phyloP scores from a whole-genome alignment of 225 moss, liverwort and hornwort genomes.

The Polytrichum commune region DNA sequence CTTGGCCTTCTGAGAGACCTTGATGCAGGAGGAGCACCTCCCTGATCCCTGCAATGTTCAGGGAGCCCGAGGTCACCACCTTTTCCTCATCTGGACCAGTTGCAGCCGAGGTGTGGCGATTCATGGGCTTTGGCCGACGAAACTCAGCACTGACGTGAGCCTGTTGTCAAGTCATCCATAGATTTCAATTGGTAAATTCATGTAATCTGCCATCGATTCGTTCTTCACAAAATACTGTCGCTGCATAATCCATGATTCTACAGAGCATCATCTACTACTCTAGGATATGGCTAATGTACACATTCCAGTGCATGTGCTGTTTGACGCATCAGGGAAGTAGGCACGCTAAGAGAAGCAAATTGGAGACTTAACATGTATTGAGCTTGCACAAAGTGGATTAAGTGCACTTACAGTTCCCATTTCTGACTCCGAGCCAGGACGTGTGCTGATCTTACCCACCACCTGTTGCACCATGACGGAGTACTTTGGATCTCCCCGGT shows the following conservation, averaged over 20 bases:
- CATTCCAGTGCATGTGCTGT: no score
- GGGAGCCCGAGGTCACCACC: conserved; percentile 50
- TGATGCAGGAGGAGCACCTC: conserved; percentile 63
- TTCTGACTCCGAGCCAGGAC: conserved; percentile 57
- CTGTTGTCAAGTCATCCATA: conserved; percentile 20
- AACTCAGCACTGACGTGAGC: conserved; percentile 41
- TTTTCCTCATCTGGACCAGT: conserved; percentile 84
- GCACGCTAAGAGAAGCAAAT: no score
- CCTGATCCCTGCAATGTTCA: conserved; percentile 65
- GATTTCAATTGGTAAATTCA: no score
- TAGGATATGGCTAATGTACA: no score
- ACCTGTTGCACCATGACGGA: conserved; percentile 76
- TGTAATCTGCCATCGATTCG: no score
- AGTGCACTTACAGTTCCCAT: conserved; percentile 55
- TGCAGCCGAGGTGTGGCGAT: conserved; percentile 72
- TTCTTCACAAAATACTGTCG: no score
- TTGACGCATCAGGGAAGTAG: no score
- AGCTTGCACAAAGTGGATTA: background rate
- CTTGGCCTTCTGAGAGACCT: conserved; percentile 41
- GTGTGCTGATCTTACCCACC: conserved; percentile 68
- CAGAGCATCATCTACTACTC: no score
- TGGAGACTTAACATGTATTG: no score
- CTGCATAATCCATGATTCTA: no score
- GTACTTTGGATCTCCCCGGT: conserved; percentile 60
- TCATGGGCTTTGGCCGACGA: conserved; percentile 53